phyloP scores from a whole-genome alignment of 352 stramenopile species.

The Globisporangium carolinianum region DNA sequence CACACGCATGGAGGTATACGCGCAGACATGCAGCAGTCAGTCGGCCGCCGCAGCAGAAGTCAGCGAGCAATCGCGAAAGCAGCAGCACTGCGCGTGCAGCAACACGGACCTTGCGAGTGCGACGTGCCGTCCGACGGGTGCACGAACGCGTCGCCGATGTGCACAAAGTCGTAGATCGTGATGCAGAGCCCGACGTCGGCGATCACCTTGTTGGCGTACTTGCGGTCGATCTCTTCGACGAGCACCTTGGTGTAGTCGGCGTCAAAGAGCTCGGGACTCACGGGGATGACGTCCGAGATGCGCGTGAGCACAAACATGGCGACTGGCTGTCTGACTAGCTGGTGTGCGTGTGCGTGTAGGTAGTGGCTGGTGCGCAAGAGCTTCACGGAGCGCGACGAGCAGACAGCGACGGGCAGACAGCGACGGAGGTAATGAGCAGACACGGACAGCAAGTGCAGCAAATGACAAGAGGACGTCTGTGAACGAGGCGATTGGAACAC shows the following conservation, averaged over 20 bases:
- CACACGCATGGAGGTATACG: not conserved
- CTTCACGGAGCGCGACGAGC: not conserved
- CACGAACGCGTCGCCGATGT: conserved; percentile 80
- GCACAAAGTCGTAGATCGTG: conserved; percentile 87
- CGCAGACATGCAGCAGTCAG: not conserved
- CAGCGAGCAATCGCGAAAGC: not conserved
- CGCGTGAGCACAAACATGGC: conserved; percentile 81
- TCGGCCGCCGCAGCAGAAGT: not conserved
- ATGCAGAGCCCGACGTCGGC: conserved; percentile 84
- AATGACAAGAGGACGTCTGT: not conserved
- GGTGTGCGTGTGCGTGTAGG: not conserved
- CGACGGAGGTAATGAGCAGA: not conserved
- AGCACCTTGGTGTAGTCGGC: conserved; percentile 81
- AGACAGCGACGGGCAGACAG: not conserved
- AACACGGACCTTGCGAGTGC: conserved; percentile 60
- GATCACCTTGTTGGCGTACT: conserved; percentile 89
- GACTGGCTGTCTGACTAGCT: not conserved
- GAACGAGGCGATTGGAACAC: not conserved
- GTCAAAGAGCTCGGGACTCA: conserved; percentile 74
- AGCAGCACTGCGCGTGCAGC: not conserved
- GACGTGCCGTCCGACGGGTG: conserved; percentile 81
- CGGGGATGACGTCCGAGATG: conserved; percentile 81
- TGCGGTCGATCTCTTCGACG: conserved; percentile 85
- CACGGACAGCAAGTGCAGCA: no score
- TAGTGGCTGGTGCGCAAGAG: not conserved